Evolutionary conservation across 306 rosid genomes (phyloP).

Genomic region (Pueraria montana): DNA sequence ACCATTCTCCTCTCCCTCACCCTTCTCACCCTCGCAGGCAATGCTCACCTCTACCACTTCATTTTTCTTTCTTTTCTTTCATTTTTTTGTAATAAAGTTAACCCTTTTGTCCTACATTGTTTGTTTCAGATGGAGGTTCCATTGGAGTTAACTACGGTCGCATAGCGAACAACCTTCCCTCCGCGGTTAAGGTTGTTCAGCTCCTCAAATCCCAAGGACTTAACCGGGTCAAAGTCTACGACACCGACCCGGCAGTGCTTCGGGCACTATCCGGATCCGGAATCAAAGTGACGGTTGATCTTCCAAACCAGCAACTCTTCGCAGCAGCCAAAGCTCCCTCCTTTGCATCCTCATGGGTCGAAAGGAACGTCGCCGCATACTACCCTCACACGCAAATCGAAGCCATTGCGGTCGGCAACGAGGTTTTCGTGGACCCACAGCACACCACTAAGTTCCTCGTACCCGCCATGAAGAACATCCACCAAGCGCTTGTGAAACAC

Average conservation of each 20-base stretch:
- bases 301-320: constrained; percentile 85
- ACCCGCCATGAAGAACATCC: constrained; percentile 91
- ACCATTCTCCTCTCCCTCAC: constrained; percentile 44
- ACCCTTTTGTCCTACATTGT: neutral
- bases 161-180: constrained; percentile 84
- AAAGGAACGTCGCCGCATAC: constrained; percentile 77
- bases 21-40: constrained; percentile 60
- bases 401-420: constrained; percentile 96
- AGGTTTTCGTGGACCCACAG: constrained; percentile 86
- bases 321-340: constrained; percentile 71
- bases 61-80: neutral
- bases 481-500: constrained; percentile 68
- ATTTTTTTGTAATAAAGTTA: too few species aligned
- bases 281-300: constrained; percentile 88
- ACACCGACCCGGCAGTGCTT: constrained; percentile 91
- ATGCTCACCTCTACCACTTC: neutral
- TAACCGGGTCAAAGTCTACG: constrained; percentile 80
- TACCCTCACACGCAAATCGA: constrained; percentile 86
- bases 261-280: constrained; percentile 72
- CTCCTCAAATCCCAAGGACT: constrained; percentile 77
- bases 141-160: constrained; percentile 96
- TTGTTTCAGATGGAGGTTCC: constrained; percentile 74
- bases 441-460: constrained; percentile 78
- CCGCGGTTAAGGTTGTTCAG: constrained; percentile 72
- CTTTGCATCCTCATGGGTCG: constrained; percentile 82